phyloP scores from a whole-genome alignment of 2,329 filamentous ascomycete species.

The Calonectria fujianensis region DNA sequence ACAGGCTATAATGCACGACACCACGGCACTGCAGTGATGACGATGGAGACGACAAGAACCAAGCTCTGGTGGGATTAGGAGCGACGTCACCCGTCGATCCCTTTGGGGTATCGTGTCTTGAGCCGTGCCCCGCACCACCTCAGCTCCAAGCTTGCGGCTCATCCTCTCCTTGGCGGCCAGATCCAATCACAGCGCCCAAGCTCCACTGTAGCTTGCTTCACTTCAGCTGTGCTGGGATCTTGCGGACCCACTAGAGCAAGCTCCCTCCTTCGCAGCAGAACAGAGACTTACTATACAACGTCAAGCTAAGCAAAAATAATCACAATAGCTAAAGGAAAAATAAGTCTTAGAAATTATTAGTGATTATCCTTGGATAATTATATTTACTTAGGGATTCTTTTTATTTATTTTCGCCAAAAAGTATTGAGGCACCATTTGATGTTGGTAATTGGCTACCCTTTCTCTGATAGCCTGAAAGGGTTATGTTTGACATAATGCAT shows the following conservation, averaged over 20 bases:
- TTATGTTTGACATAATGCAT: too few relatives aligned
- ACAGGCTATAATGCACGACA: slow-evolving; percentile 39
- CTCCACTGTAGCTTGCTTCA: slow-evolving; percentile 34
- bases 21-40: slow-evolving; percentile 44
- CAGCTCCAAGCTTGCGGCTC: slow-evolving; percentile 24
- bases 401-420: too few relatives aligned
- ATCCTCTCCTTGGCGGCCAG: slow-evolving; percentile 8
- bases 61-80: slow-evolving; percentile 47
- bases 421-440: too few relatives aligned
- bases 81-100: slow-evolving; percentile 51
- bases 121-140: slow-evolving; percentile 31
- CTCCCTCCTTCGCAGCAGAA: not conserved
- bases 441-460: too few relatives aligned
- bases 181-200: slow-evolving; percentile 12
- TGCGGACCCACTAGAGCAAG: slow-evolving; percentile 3
- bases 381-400: too few relatives aligned
- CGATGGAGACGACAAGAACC: slow-evolving; percentile 46
- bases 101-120: slow-evolving; percentile 32
- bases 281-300: too few relatives aligned
- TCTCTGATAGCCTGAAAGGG: too few relatives aligned
- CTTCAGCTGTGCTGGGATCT: slow-evolving; percentile 32
- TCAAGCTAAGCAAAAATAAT: too few relatives aligned
- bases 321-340: too few relatives aligned
- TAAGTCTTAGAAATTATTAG: too few relatives aligned
- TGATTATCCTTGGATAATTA: too few relatives aligned